A percentile compares a stretch with the other conserved stretches of the same genome.
Conservation (phyloP, 2,329 filamentous ascomycete species). For the Xylaria sp. region DNA sequence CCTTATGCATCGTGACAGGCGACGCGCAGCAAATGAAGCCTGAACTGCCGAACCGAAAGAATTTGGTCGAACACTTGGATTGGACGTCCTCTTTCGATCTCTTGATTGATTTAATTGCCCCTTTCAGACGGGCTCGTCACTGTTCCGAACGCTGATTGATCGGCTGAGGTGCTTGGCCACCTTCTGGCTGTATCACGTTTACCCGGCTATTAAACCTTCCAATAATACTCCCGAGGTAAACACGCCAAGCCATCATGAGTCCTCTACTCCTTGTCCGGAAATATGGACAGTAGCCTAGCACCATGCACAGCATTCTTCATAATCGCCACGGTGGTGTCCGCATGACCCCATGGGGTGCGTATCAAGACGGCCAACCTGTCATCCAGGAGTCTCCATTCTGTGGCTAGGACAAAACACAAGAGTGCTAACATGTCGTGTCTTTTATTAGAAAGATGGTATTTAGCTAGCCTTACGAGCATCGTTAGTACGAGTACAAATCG, state of each 20-base stretch:
- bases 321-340: slow-evolving; percentile 10
- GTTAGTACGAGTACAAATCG: not conserved
- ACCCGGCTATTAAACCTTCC: slow-evolving; percentile 47
- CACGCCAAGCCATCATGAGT: slow-evolving; percentile 36
- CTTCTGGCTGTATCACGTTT: slow-evolving; percentile 48
- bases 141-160: slow-evolving; percentile 45
- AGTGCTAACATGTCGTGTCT: not conserved
- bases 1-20: slow-evolving; percentile 41
- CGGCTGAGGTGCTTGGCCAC: slow-evolving; percentile 38
- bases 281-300: slow-evolving; percentile 15
- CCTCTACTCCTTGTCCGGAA: slow-evolving; percentile 25
- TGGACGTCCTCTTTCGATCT: slow-evolving; percentile 38
- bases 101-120: slow-evolving; percentile 45
- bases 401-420: not conserved
- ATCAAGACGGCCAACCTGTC: not conserved
- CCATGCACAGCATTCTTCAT: slow-evolving; percentile 2
- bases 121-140: slow-evolving; percentile 41
- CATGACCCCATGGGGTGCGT: slow-evolving; percentile 7
- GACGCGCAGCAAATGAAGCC: slow-evolving; percentile 32
- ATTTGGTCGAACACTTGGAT: slow-evolving; percentile 41
- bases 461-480: slow-evolving; percentile 12
- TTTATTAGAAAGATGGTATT: not conserved
- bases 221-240: slow-evolving; percentile 44
- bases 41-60: slow-evolving; percentile 46
- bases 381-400: not conserved